These are phyloP conservation scores for Acer campestre DNA, from an alignment of 345 rosid genomes.

Conservation along the genomic window DNA sequence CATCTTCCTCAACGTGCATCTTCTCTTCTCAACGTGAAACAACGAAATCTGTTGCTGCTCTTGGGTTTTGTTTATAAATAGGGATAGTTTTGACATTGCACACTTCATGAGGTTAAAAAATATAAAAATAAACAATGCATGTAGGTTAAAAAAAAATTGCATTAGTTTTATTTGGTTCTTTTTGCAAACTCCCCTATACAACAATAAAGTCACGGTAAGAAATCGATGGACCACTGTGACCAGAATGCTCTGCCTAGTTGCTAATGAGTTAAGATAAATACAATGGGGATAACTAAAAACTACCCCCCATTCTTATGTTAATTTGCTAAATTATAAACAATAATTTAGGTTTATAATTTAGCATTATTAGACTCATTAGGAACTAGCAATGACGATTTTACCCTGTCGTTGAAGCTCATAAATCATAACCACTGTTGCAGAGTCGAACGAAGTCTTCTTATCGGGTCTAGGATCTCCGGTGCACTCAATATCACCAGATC, in stretches of 20 bases:
- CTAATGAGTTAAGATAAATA: not conserved
- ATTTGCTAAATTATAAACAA: not conserved
- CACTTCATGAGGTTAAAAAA: no score
- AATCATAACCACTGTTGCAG: conserved; percentile 67
- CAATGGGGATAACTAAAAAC: not conserved
- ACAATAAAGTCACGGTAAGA: not conserved
- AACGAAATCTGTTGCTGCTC: no score
- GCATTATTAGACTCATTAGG: conserved; percentile 2
- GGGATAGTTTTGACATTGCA: no score
- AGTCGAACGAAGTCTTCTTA: conserved; percentile 81
- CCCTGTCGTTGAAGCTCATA: conserved; percentile 56
- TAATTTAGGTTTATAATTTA: not conserved
- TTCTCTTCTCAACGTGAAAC: no score
- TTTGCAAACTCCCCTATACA: no score
- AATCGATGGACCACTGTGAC: not conserved
- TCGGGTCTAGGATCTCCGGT: conserved; percentile 69
- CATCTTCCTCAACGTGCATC: no score
- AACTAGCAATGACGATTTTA: conserved; percentile 34
- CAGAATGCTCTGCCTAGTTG: not conserved
- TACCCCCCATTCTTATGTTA: not conserved
- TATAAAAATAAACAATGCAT: no score
- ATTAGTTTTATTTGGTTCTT: no score
- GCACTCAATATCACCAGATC: conserved; percentile 46
- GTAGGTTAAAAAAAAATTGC: no score
- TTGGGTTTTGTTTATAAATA: no score